A percentile compares a stretch with the other conserved stretches of the same genome.
phyloP scores from a whole-genome alignment of 345 rosid species.

The Pugionium dolabratum region DNA sequence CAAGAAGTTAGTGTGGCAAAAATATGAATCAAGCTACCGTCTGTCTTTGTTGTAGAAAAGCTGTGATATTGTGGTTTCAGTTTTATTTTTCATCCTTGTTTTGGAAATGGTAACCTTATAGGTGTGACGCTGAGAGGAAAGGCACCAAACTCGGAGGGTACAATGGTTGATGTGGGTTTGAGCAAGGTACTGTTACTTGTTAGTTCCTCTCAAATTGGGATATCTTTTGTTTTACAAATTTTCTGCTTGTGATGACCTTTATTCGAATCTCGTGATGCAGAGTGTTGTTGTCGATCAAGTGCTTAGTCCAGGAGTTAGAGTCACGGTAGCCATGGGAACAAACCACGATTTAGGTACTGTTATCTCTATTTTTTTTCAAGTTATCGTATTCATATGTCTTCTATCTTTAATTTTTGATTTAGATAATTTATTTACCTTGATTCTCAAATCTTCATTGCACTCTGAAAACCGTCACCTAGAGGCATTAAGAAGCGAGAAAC shows the following conservation, averaged over 20 bases:
- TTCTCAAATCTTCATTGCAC: conserved; percentile 13
- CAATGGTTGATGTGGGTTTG: conserved; percentile 86
- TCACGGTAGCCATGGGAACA: conserved; percentile 88
- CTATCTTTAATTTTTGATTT: background rate
- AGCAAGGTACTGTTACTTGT: conserved; percentile 54
- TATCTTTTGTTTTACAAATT: too few species aligned
- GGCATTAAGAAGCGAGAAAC: too few species aligned
- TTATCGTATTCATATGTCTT: background rate
- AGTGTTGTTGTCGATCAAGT: conserved; percentile 63
- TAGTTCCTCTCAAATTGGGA: background rate
- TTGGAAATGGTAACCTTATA: conserved; percentile 38
- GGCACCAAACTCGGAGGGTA: conserved; percentile 48
- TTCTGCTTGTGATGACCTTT: background rate
- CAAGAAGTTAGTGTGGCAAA: conserved; percentile 10
- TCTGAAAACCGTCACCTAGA: background rate
- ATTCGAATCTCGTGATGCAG: conserved; percentile 50
- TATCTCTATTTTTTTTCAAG: conserved; percentile 27
- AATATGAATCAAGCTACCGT: background rate
- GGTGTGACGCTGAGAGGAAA: conserved; percentile 72
- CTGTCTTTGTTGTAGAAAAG: background rate
- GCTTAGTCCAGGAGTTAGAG: conserved; percentile 76
- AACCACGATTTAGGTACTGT: conserved; percentile 60
- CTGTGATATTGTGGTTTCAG: background rate
- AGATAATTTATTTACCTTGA: conserved; percentile 1
- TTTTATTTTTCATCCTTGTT: conserved; percentile 9